Conservation (phyloP, 2,329 filamentous ascomycete genomes). For the Alternaria metachromatica region DNA sequence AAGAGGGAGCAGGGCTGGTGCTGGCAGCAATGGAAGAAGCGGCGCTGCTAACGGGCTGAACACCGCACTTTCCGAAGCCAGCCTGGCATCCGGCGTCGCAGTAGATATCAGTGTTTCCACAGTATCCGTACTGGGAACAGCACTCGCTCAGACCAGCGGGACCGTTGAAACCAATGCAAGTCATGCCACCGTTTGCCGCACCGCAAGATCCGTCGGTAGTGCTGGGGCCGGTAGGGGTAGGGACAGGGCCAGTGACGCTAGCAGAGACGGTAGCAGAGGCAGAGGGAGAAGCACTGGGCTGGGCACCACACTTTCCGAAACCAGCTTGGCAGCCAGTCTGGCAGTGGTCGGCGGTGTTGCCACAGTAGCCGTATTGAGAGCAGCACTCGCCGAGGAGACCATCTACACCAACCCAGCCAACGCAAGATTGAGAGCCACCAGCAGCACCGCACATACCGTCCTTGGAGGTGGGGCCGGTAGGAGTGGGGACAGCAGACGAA, state of each 20-base stretch:
- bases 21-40: background rate
- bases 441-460: slow-evolving; percentile 30
- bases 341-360: slow-evolving; percentile 32
- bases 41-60: background rate
- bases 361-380: slow-evolving; percentile 51
- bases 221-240: slow-evolving; percentile 6
- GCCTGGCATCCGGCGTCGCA: slow-evolving; percentile 34
- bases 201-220: slow-evolving; percentile 34
- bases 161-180: slow-evolving; percentile 37
- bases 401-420: slow-evolving; percentile 32
- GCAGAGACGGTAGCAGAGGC: slow-evolving; percentile 1
- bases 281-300: slow-evolving; percentile 5
- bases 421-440: slow-evolving; percentile 25
- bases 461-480: slow-evolving; percentile 28
- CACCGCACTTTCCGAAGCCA: slow-evolving; percentile 21
- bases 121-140: slow-evolving; percentile 53
- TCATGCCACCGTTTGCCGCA: slow-evolving; percentile 17
- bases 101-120: slow-evolving; percentile 34
- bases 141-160: slow-evolving; percentile 45
- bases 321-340: slow-evolving; percentile 29
- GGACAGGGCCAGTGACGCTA: slow-evolving; percentile 49
- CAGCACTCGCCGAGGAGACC: slow-evolving; percentile 51
- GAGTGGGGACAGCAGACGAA: slow-evolving; percentile 23
- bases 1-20: background rate
- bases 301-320: slow-evolving; percentile 20